Conservation (phyloP, 2,329 filamentous ascomycete species). For the Aureobasidium musti region DNA sequence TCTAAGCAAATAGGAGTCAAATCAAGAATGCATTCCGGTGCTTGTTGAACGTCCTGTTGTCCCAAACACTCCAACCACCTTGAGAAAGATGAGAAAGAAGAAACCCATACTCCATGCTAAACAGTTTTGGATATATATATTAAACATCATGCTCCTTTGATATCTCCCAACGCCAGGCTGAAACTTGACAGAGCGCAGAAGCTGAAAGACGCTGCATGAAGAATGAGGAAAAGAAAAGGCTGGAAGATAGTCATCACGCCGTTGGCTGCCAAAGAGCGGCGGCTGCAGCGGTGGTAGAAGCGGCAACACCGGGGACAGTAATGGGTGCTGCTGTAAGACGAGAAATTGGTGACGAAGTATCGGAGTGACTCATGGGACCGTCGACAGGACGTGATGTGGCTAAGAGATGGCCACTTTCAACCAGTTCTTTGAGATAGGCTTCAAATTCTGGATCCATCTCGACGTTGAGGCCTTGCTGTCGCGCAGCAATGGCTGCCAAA, state of each 20-base stretch:
- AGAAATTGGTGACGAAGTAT: background rate
- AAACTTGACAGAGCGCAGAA: constrained; percentile 10
- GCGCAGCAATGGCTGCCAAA: constrained; percentile 34
- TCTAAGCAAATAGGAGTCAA: background rate
- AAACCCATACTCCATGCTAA: constrained; percentile 26
- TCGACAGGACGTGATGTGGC: constrained; percentile 26
- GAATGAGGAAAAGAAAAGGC: background rate
- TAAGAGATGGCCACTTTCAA: constrained; percentile 36
- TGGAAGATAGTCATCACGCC: background rate
- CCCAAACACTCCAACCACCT: background rate
- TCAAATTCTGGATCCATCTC: constrained; percentile 41
- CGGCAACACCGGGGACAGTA: background rate
- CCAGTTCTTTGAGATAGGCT: constrained; percentile 42
- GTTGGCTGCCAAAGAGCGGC: constrained; percentile 6
- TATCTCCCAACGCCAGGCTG: constrained; percentile 22
- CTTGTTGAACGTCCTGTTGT: constrained; percentile 12
- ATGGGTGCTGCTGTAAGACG: background rate
- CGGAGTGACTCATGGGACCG: constrained; percentile 19
- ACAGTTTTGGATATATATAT: constrained; percentile 24
- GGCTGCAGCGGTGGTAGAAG: background rate
- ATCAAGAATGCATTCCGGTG: constrained; percentile 10
- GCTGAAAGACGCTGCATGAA: constrained; percentile 12
- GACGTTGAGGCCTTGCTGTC: constrained; percentile 37
- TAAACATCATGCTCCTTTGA: constrained; percentile 12
- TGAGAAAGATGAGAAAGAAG: background rate